Evolutionary conservation across 2,329 filamentous ascomycete species (phyloP), one percentile per base, ranked within the genome.

Genomic region (Fusarium nelsonii): DNA sequence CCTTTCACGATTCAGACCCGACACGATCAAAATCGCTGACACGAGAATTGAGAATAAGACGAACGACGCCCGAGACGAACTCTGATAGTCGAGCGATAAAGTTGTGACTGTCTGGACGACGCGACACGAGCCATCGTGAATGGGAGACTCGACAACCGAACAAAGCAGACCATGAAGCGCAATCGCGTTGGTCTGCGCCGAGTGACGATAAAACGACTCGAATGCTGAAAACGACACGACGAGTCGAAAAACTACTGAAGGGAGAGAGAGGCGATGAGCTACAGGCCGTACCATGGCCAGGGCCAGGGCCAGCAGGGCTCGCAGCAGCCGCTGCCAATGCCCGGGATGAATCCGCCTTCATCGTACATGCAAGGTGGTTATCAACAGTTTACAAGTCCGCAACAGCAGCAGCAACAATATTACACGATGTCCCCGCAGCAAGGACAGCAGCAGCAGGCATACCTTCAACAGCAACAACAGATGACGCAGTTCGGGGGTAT

Each of bases 181-280:
- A 72, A 69, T 68, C 73, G 70, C 73, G 70, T 65, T 68, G 68
- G 67, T 72, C 69, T 73, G 70, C 70, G 72, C 73, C 70, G 70
- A 72, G 66, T 72, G 73, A 74, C 73, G 57, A 75, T 56, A 39
- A 63, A 49, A 63, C 49, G 66, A 48, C 51, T 66, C 62, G 71
- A 60, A 67, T 69, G 59, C 68, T 72, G 66, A 74, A 59, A 49
- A 36, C 53, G n/a, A 45, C 15, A 23, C 16, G 15, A 30, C 33
- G 36, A 23, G 20, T 43, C 41, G 28, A 20, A 37, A 30, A 44
- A 37, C 16, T 23, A 63, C 53, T n/a, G 58, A 65, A 72, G 55
- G 52, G 16, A 62, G 20, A 45, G 64, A 61, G 54, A 67, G 59
- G 78, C 71, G 69, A 80, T 82, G 78, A 80, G 75, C 72, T 80